These are phyloP conservation scores for Tothia fuscella DNA, from an alignment of 2,329 filamentous ascomycete species.

Conservation along the genomic window DNA sequence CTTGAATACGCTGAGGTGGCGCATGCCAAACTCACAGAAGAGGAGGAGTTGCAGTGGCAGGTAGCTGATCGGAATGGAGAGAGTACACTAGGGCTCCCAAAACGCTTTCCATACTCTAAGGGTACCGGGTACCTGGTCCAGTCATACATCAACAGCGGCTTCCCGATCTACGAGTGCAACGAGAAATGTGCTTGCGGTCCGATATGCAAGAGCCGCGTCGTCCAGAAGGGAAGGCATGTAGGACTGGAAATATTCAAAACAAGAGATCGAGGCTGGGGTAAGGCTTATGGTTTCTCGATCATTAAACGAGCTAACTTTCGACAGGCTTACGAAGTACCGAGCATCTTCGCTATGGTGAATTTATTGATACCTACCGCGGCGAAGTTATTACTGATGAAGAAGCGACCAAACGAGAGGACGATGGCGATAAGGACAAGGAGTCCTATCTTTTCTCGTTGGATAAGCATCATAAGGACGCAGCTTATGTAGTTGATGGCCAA, in stretches of 20 bases:
- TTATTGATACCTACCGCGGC: conserved; percentile 69
- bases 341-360: conserved; percentile 58
- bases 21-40: conserved; percentile 22
- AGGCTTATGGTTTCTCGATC: conserved; percentile 14
- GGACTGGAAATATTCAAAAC: conserved; percentile 70
- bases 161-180: conserved; percentile 70
- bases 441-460: conserved; percentile 73
- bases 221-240: conserved; percentile 60
- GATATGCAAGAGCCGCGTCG: conserved; percentile 61
- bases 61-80: conserved; percentile 13
- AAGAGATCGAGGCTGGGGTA: conserved; percentile 63
- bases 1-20: conserved; percentile 48
- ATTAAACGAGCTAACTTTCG: conserved; percentile 1
- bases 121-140: conserved; percentile 22
- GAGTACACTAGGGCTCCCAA: conserved; percentile 28
- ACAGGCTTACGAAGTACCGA: conserved; percentile 52
- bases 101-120: conserved; percentile 50
- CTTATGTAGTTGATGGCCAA: conserved; percentile 50
- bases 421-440: conserved; percentile 52
- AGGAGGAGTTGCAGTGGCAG: conserved; percentile 17
- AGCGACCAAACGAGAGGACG: conserved; percentile 51
- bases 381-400: conserved; percentile 41
- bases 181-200: conserved; percentile 52
- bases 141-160: conserved; percentile 31
- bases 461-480: conserved; percentile 58